phyloP scores from a whole-genome alignment of 192 early-diverging fungal genomes.

The Lunasporangiospora selenospora region DNA sequence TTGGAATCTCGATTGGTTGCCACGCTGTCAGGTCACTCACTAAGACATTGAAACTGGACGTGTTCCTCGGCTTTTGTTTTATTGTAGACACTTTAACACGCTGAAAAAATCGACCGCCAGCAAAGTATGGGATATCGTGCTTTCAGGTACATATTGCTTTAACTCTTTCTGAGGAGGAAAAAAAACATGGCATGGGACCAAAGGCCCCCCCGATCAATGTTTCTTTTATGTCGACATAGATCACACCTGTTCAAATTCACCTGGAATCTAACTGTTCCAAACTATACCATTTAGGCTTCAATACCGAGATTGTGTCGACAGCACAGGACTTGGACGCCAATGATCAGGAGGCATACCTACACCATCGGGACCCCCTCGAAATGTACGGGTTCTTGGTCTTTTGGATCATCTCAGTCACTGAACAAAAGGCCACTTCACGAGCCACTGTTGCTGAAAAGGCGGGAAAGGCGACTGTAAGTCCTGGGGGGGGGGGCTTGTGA shows the following conservation, averaged over 20 bases:
- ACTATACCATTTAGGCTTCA: no score
- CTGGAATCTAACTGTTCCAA: no score
- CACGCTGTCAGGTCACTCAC: no score
- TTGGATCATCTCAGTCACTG: slow-evolving; percentile 78
- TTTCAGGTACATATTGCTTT: slow-evolving; percentile 22
- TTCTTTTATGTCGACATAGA: no score
- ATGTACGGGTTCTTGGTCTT: slow-evolving; percentile 85
- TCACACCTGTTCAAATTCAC: no score
- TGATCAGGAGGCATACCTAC: slow-evolving; percentile 74
- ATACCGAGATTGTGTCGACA: slow-evolving; percentile 66
- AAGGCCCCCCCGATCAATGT: no score
- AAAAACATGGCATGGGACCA: no score
- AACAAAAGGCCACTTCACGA: slow-evolving; percentile 61
- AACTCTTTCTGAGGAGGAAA: no score
- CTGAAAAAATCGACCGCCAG: slow-evolving; percentile 32
- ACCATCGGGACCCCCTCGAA: slow-evolving; percentile 72
- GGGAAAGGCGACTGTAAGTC: slow-evolving; percentile 21
- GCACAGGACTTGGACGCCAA: slow-evolving; percentile 65
- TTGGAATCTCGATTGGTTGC: no score
- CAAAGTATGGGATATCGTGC: slow-evolving; percentile 47
- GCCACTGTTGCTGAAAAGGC: slow-evolving; percentile 33
- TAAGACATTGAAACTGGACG: no score
- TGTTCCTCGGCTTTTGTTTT: no score
- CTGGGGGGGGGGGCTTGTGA: neutral
- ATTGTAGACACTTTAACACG: slow-evolving; percentile 33